These are phyloP conservation scores for Nicotiana tomentosiformis DNA, from an alignment of 257 asterid genomes.

Conservation along the genomic window DNA sequence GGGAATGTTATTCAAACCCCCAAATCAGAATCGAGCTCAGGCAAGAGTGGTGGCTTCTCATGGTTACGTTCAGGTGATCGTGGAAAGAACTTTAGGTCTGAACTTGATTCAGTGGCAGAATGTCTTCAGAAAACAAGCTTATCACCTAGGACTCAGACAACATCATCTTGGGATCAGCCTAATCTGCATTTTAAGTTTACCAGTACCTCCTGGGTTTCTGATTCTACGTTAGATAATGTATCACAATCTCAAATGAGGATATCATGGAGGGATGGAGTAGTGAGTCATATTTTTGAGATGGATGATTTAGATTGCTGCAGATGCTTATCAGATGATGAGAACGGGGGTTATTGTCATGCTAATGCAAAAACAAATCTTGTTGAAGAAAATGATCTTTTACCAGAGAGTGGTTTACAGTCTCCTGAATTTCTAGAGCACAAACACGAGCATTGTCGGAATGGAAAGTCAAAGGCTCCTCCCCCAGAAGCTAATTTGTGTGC, in stretches of 20 bases:
- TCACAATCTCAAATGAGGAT: conserved; percentile 53
- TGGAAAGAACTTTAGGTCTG: conserved; percentile 8
- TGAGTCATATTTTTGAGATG: conserved; percentile 19
- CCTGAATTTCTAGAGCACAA: conserved; percentile 50
- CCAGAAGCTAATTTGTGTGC: conserved; percentile 27
- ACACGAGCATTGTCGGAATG: conserved; percentile 27
- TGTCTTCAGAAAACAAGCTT: conserved; percentile 22
- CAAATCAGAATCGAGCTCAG: conserved; percentile 40
- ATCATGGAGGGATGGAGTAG: conserved; percentile 68
- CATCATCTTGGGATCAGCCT: conserved; percentile 27
- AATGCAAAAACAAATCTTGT: conserved; percentile 8
- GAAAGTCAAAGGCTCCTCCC: conserved; percentile 20
- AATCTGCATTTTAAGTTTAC: conserved; percentile 20
- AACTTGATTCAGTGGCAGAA: conserved; percentile 24
- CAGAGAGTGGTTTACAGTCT: conserved; percentile 21
- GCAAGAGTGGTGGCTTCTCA: conserved; percentile 7
- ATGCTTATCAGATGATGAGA: conserved; percentile 68
- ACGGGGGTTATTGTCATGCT: conserved; percentile 11
- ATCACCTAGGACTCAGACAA: conserved; percentile 21
- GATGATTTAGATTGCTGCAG: conserved; percentile 69
- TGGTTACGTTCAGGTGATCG: conserved; percentile 18
- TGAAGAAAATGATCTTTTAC: conserved; percentile 18
- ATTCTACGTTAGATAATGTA: conserved; percentile 37
- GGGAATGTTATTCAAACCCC: conserved; percentile 72
- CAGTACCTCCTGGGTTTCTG: conserved; percentile 49